Percentiles rank a stretch among this genome's conserved stretches.
Conservation (phyloP, 75 land plant species). For the Chamaecyparis obtusa region DNA sequence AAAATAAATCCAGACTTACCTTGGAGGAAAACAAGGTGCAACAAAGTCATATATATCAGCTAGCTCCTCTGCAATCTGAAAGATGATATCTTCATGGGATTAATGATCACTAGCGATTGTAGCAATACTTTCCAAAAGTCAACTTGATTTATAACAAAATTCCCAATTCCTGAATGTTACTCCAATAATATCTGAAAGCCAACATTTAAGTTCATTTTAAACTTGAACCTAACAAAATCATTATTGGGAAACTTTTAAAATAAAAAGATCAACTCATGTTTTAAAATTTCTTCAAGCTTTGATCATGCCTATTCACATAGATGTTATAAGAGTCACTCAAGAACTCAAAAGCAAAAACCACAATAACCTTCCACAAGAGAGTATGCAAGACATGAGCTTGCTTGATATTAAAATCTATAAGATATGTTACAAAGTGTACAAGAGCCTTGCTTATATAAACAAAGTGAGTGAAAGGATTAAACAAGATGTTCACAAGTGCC, state of each 20-base stretch:
- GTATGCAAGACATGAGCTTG: too few relatives aligned
- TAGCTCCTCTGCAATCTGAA: constrained; percentile 91
- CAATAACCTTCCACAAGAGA: too few relatives aligned
- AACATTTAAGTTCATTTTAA: not conserved
- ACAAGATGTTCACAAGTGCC: too few relatives aligned
- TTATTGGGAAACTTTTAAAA: too few relatives aligned
- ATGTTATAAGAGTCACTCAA: not conserved
- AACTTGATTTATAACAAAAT: constrained; percentile 2
- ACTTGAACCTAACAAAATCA: not conserved
- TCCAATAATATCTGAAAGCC: not conserved
- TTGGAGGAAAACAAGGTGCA: constrained; percentile 98
- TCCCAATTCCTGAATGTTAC: not conserved
- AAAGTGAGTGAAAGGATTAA: too few relatives aligned
- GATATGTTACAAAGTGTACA: too few relatives aligned
- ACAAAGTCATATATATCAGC: constrained; percentile 95
- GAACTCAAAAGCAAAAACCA: too few relatives aligned
- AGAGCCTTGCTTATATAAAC: too few relatives aligned
- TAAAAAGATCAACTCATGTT: not conserved
- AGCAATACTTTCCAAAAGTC: not conserved
- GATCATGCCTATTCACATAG: not conserved
- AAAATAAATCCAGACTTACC: constrained; percentile 38
- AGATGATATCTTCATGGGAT: not conserved
- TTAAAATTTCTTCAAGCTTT: not conserved
- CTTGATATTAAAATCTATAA: too few relatives aligned
- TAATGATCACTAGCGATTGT: not conserved